Percentiles rank a stretch among this genome's conserved stretches.
Evolutionary conservation across 2,329 filamentous ascomycete species (phyloP).

Genomic region (Penicillium glabrum): DNA sequence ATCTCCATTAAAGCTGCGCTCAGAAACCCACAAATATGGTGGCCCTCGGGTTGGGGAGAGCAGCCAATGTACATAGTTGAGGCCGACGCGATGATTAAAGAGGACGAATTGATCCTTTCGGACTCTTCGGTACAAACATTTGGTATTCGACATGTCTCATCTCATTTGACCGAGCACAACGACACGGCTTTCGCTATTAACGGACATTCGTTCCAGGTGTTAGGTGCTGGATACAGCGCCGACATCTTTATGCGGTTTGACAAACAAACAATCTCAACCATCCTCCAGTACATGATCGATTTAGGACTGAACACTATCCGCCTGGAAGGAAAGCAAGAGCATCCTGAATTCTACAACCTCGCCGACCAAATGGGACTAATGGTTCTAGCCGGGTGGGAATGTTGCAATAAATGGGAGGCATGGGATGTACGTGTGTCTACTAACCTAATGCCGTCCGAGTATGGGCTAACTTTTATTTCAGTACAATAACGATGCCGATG

Average conservation of each 20-base stretch:
- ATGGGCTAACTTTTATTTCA: conserved; percentile 4
- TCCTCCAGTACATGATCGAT: conserved; percentile 57
- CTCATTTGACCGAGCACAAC: conserved; percentile 52
- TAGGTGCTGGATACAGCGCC: conserved; percentile 61
- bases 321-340: conserved; percentile 65
- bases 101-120: background rate
- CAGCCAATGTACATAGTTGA: conserved; percentile 53
- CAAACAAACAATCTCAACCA: conserved; percentile 45
- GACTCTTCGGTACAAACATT: conserved; percentile 40
- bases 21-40: conserved; percentile 56
- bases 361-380: conserved; percentile 62
- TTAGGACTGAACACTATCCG: conserved; percentile 65
- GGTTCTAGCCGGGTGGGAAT: conserved; percentile 65
- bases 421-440: conserved; percentile 43
- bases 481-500: conserved; percentile 57
- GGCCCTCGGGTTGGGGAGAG: conserved; percentile 60
- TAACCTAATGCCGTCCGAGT: background rate
- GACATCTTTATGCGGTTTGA: conserved; percentile 65
- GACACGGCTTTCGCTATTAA: conserved; percentile 60
- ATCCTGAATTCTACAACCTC: conserved; percentile 60
- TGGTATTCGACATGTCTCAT: conserved; percentile 57
- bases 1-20: conserved; percentile 42
- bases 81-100: conserved; percentile 28
- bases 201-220: conserved; percentile 57
- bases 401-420: conserved; percentile 68